Base-by-base conservation (phyloP, 768 basidiomycete species). In the Calocybe indica region DNA sequence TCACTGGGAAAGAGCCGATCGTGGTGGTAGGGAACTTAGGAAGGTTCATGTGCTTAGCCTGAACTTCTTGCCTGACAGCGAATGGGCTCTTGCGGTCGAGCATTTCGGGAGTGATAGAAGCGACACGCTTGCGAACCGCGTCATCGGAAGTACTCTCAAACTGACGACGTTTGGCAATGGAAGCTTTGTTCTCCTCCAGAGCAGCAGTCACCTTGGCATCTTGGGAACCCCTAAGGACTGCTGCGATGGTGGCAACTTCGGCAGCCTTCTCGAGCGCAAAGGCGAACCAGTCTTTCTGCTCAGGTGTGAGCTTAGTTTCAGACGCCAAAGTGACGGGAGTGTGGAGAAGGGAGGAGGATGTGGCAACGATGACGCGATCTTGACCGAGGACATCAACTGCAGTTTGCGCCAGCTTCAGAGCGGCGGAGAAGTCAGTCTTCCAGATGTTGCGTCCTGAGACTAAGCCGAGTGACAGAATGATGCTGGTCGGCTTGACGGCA, bases 391-490 rank as follows among this genome's bases (percentile, higher is more conserved):
- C 75, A 45, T 83, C 81, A 58, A 96, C 73, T 40, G 91, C 93
- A 67, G 84, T 87, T 73, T 94, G 85, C 47, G 80, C 90, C 40
- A 80, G 70, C 65, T 85, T 84, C 70, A 93, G 79, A 49, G 91
- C 85, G 46, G 81, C 83, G 53, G 76, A 73, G 58, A 98, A 85
- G 71, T 98, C 94, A 53, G 82, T 86, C 83, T 98, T 99, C 96
- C 96, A 99, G 75, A 99, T 91, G 79, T 97, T 97, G 64, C 96
- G 92, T 46, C 96, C 96, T 39, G 96, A 98, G 54, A 99, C 89
- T 52, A 97, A 67, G 70, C 96, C 96, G 53, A 98, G 84, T 36
- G 96, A 98, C 45, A 99, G 79, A 54, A 85, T 62, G 53, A 92
- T 78, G 60, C 68, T 70, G 55, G 92, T 94, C 52, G 78, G 63